Evolutionary conservation across 148 eudicot species (phyloP).

Genomic region (Gaultheria prostrata): DNA sequence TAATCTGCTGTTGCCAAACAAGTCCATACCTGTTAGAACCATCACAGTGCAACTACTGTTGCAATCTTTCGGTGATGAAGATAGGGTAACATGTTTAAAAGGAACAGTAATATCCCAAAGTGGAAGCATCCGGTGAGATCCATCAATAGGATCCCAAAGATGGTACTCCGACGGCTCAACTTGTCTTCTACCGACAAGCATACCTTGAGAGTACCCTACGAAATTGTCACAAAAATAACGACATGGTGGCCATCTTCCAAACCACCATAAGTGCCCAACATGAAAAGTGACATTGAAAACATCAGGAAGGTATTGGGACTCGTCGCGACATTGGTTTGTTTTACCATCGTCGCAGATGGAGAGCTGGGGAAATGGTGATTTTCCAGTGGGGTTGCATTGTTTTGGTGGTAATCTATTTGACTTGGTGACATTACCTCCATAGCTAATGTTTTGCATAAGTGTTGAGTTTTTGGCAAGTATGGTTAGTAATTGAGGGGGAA

Average conservation of each 20-base stretch:
- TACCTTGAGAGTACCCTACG: constrained; percentile 13
- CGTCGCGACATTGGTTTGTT: not conserved
- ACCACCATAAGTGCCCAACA: not conserved
- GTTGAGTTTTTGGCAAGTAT: constrained; percentile 2
- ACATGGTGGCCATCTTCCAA: not conserved
- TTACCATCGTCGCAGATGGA: not conserved
- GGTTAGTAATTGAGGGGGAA: not conserved
- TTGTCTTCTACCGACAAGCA: not conserved
- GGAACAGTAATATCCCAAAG: constrained; percentile 15
- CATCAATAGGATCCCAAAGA: not conserved
- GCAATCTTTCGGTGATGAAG: not conserved
- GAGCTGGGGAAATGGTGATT: constrained; percentile 6
- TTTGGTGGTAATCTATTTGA: constrained; percentile 7
- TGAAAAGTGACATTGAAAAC: not conserved
- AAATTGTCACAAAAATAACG: not conserved
- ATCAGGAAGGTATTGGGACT: not conserved
- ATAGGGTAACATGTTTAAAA: not conserved
- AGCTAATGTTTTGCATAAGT: constrained; percentile 8
- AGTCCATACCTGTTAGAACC: constrained; percentile 12
- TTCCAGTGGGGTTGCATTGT: not conserved
- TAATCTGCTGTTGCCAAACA: not conserved
- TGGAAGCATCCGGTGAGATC: not conserved
- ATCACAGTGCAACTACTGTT: not conserved
- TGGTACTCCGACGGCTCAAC: not conserved
- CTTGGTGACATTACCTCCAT: constrained; percentile 13